Percentiles rank a stretch among this genome's conserved stretches.
These are phyloP conservation scores for Eimeria sp. DNA, from an alignment of 169 alveolate species.

Conservation along the genomic window DNA sequence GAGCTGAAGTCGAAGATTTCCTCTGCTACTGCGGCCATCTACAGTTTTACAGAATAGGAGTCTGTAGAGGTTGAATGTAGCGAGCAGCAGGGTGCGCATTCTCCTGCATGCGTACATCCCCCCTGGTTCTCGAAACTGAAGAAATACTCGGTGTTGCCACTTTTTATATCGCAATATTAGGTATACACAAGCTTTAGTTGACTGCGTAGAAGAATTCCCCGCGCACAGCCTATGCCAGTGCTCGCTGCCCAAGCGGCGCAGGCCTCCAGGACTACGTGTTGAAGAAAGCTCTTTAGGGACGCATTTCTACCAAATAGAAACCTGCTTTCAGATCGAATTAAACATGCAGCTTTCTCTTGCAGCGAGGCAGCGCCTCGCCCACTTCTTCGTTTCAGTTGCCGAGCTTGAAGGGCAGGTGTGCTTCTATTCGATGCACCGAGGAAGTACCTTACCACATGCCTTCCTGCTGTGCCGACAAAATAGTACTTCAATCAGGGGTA, in stretches of 20 bases:
- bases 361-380: constrained; percentile 78
- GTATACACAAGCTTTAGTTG: background rate
- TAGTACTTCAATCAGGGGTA: background rate
- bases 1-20: background rate
- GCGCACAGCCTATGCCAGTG: constrained; percentile 41
- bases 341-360: constrained; percentile 70
- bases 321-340: background rate
- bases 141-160: background rate
- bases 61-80: constrained; percentile 6
- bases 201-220: background rate
- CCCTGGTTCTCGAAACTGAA: background rate
- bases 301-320: background rate
- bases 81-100: constrained; percentile 75
- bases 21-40: background rate
- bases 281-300: background rate
- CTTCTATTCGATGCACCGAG: constrained; percentile 12
- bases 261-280: constrained; percentile 7
- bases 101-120: background rate
- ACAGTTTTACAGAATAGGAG: background rate
- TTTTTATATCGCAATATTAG: constrained; percentile 23
- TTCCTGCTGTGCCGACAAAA: background rate
- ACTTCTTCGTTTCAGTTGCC: constrained; percentile 62
- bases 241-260: constrained; percentile 59
- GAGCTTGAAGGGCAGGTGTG: constrained; percentile 74
- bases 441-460: background rate